phyloP scores from a whole-genome alignment of 257 asterid genomes.

The Cruciata laevipes region DNA sequence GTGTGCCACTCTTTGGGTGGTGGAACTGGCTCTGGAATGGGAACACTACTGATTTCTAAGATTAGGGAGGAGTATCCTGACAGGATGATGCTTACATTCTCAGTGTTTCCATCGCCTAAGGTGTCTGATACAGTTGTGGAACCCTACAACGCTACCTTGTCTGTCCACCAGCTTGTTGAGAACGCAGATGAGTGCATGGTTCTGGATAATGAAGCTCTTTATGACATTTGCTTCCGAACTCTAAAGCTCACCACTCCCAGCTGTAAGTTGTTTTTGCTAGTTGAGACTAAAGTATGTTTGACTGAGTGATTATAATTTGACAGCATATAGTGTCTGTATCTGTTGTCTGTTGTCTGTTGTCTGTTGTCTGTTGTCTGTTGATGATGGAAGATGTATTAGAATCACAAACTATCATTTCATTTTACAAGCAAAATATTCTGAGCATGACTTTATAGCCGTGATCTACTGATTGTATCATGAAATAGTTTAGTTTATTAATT shows the following conservation, averaged over 20 bases:
- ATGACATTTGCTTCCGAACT: conserved; percentile 65
- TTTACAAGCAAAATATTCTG: not conserved
- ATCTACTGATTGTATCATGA: not conserved
- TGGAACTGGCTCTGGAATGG: conserved; percentile 91
- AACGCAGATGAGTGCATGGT: conserved; percentile 83
- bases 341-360: not conserved
- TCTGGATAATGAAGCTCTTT: conserved; percentile 67
- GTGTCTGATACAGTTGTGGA: conserved; percentile 76
- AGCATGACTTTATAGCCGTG: not conserved
- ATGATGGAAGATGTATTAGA: not conserved
- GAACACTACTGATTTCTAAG: conserved; percentile 71
- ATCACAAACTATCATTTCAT: not conserved
- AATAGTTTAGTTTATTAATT: not conserved
- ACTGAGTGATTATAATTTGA: not conserved
- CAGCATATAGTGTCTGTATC: not conserved
- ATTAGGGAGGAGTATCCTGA: conserved; percentile 80
- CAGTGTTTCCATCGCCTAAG: conserved; percentile 80
- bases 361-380: not conserved
- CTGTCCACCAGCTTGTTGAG: conserved; percentile 79
- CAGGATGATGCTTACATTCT: conserved; percentile 80
- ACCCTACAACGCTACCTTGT: conserved; percentile 72
- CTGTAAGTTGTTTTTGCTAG: conserved; percentile 36
- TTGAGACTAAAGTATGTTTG: not conserved
- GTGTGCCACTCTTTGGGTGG: conserved; percentile 83
- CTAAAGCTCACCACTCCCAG: conserved; percentile 72